Evolutionary conservation across 768 basidiomycete genomes (phyloP).

Genomic region (Trametes coccinea): DNA sequence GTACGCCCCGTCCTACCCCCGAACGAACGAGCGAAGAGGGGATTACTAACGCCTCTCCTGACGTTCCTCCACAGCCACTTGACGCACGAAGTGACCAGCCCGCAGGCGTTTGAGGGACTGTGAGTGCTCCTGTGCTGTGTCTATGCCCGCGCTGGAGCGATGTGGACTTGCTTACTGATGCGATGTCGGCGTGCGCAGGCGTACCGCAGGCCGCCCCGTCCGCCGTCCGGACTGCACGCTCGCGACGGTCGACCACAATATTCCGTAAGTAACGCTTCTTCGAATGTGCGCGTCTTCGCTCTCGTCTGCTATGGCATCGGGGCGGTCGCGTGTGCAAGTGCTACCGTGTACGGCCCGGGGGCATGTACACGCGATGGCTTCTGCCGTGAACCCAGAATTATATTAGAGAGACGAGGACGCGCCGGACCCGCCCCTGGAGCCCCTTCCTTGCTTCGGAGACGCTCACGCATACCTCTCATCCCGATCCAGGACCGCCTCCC

Average conservation of each 20-base stretch:
- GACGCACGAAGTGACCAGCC: constrained; percentile 65
- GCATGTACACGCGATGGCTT: background rate
- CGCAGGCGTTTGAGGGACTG: constrained; percentile 63
- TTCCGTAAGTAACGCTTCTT: constrained; percentile 43
- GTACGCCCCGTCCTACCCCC: constrained; percentile 26
- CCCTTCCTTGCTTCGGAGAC: background rate
- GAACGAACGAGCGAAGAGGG: too few relatives aligned
- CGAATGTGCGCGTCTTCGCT: background rate
- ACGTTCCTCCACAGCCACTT: constrained; percentile 42
- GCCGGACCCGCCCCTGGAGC: background rate
- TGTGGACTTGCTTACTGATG: background rate
- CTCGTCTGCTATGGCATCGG: background rate
- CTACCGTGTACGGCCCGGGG: too few relatives aligned
- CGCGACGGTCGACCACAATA: constrained; percentile 61
- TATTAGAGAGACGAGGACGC: background rate
- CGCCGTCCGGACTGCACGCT: constrained; percentile 65
- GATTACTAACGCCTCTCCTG: background rate
- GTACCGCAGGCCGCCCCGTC: constrained; percentile 55
- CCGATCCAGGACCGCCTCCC: constrained; percentile 42
- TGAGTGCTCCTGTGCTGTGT: constrained; percentile 26
- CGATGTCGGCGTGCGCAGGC: constrained; percentile 26
- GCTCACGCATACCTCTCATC: background rate
- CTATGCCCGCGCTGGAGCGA: background rate
- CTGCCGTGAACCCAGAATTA: background rate
- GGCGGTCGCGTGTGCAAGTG: too few relatives aligned